These are phyloP conservation scores for Lactarius tabidus DNA, from an alignment of 768 basidiomycete species.

Conservation along the genomic window DNA sequence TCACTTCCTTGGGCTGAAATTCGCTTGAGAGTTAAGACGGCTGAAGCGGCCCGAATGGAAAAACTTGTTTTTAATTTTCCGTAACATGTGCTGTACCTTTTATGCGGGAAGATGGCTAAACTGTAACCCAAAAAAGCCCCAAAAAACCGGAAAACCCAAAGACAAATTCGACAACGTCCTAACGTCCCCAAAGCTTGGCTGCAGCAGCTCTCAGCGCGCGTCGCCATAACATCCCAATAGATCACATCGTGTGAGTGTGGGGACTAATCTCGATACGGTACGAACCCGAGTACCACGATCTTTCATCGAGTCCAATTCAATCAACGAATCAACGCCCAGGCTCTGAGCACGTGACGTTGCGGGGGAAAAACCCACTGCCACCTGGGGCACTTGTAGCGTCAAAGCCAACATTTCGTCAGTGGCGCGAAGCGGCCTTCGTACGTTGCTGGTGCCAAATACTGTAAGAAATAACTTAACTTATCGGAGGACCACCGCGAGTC, in stretches of 20 bases:
- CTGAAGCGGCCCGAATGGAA: too few species aligned
- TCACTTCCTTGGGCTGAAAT: too few species aligned
- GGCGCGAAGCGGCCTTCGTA: not conserved
- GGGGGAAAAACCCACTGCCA: not conserved
- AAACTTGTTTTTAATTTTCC: too few species aligned
- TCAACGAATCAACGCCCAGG: not conserved
- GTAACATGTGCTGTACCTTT: too few species aligned
- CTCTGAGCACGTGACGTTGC: too few species aligned
- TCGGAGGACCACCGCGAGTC: too few species aligned
- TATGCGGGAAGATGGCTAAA: too few species aligned
- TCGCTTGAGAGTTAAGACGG: not conserved
- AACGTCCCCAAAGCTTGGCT: too few species aligned
- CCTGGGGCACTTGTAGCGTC: not conserved
- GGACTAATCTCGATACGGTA: not conserved
- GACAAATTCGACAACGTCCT: too few species aligned
- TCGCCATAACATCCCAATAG: not conserved
- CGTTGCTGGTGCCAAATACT: not conserved
- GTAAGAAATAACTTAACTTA: too few species aligned
- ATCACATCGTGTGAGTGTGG: not conserved
- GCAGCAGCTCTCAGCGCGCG: not conserved
- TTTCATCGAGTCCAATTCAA: not conserved
- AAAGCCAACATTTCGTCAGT: constrained; percentile 5
- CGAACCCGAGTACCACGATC: not conserved
- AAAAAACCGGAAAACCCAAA: too few species aligned
- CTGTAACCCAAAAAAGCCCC: too few species aligned